Percentiles rank a stretch among this genome's conserved stretches.
Conservation (phyloP, 2,329 filamentous ascomycete genomes). For the Emmonsiellopsis sp. region DNA sequence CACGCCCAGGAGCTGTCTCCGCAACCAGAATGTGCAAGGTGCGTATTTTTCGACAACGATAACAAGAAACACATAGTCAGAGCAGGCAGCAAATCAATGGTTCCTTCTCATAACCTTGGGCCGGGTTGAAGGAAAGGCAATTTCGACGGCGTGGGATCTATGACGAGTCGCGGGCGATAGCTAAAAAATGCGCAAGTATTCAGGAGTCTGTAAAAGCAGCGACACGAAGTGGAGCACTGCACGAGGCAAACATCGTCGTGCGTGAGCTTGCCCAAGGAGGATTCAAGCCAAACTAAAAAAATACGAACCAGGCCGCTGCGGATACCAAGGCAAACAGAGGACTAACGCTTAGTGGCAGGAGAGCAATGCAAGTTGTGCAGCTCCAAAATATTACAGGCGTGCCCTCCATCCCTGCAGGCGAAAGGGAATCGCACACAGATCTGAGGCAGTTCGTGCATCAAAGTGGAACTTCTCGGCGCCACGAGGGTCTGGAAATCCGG, state of each 20-base stretch:
- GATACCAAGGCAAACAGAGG: background rate
- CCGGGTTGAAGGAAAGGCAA: conserved; percentile 1
- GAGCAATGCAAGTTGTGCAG: background rate
- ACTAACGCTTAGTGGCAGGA: background rate
- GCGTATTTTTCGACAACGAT: background rate
- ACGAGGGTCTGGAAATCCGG: background rate
- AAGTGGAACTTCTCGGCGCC: background rate
- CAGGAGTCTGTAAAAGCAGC: background rate
- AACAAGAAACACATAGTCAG: background rate
- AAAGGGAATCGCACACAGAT: background rate
- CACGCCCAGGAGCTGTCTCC: background rate
- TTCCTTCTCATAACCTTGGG: background rate
- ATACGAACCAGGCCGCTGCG: background rate
- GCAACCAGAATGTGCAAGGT: background rate
- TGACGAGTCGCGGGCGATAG: background rate
- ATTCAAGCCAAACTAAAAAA: background rate
- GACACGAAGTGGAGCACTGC: background rate
- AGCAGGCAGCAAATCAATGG: background rate
- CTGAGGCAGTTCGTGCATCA: background rate
- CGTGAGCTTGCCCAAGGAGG: background rate
- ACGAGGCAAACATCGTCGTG: background rate
- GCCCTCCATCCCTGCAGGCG: background rate
- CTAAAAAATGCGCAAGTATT: too few relatives aligned
- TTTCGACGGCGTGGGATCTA: background rate
- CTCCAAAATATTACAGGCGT: background rate